Conservation (phyloP, 139 green algal species). For the Chlorella sp. region DNA sequence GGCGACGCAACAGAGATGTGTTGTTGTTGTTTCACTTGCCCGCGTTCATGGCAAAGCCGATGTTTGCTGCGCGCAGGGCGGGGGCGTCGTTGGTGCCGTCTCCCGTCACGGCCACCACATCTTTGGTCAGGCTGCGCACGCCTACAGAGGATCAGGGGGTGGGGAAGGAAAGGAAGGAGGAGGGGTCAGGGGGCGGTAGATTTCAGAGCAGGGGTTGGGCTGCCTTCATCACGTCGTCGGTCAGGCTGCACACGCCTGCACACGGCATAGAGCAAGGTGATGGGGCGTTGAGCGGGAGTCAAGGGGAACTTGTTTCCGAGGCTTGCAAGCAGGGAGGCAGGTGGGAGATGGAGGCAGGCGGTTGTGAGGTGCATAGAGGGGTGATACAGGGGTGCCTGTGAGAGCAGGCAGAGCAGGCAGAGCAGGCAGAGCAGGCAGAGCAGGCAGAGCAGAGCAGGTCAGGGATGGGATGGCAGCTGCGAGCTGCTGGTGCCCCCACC, state of each 20-base stretch:
- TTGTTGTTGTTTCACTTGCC: background rate
- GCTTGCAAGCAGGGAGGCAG: too few species aligned
- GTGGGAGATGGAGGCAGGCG: background rate
- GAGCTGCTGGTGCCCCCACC: background rate
- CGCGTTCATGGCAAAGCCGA: conserved; percentile 88
- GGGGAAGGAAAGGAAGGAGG: too few species aligned
- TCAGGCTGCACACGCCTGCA: background rate
- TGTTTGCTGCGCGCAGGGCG: conserved; percentile 82
- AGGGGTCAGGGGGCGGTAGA: too few species aligned
- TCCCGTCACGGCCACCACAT: conserved; percentile 68
- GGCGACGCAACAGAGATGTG: too few species aligned
- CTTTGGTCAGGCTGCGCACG: conserved; percentile 38
- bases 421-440: background rate
- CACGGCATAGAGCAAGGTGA: background rate
- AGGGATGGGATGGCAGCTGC: background rate
- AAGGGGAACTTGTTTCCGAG: too few species aligned
- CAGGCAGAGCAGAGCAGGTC: background rate
- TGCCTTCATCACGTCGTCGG: background rate
- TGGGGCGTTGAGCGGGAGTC: too few species aligned
- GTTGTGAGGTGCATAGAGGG: too few species aligned
- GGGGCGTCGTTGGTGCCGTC: conserved; percentile 95
- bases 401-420: too few species aligned
- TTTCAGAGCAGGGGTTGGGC: background rate
- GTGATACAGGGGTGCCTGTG: too few species aligned
- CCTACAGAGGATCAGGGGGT: background rate